Conservation (phyloP, 2,329 filamentous ascomycete genomes). For the Lasiodiplodia hormozganensis region DNA sequence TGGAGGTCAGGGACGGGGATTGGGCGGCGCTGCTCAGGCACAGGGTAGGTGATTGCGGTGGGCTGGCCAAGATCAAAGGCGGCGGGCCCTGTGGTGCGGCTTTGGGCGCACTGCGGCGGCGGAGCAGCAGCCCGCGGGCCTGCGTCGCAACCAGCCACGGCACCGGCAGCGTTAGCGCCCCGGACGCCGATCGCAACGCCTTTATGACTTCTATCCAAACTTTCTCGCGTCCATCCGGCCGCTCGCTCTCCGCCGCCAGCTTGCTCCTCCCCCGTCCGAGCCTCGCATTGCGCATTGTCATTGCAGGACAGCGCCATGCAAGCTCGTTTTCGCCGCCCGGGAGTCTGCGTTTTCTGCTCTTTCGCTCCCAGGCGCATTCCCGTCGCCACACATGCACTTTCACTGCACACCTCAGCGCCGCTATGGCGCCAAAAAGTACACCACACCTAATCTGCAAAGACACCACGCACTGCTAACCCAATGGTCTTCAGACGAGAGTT, state of each 20-base stretch:
- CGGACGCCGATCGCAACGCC: conserved; percentile 29
- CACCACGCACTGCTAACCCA: not conserved
- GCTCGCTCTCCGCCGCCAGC: not conserved
- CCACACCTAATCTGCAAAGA: too few relatives aligned
- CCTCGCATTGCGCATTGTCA: not conserved
- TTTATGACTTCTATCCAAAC: not conserved
- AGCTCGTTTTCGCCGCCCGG: conserved; percentile 34
- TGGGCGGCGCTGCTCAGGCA: conserved; percentile 23
- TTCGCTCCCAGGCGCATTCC: conserved; percentile 16
- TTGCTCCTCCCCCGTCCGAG: not conserved
- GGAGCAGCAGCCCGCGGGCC: not conserved
- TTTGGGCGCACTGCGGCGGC: conserved; percentile 12
- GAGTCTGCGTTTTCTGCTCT: conserved; percentile 51
- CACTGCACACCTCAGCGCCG: conserved; percentile 14
- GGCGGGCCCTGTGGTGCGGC: conserved; percentile 23
- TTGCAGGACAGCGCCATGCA: conserved; percentile 4
- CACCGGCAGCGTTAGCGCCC: not conserved
- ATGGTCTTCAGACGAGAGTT: not conserved
- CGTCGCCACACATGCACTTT: not conserved
- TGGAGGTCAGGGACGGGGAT: conserved; percentile 7
- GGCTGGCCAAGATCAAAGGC: conserved; percentile 23
- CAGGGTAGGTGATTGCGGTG: conserved; percentile 19
- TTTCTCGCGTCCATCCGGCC: not conserved
- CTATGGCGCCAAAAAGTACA: not conserved
- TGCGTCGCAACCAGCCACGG: conserved; percentile 2